Evolutionary conservation across 192 early-diverging fungal species (phyloP).

Genomic region (Phycomyces blakesleeanus): DNA sequence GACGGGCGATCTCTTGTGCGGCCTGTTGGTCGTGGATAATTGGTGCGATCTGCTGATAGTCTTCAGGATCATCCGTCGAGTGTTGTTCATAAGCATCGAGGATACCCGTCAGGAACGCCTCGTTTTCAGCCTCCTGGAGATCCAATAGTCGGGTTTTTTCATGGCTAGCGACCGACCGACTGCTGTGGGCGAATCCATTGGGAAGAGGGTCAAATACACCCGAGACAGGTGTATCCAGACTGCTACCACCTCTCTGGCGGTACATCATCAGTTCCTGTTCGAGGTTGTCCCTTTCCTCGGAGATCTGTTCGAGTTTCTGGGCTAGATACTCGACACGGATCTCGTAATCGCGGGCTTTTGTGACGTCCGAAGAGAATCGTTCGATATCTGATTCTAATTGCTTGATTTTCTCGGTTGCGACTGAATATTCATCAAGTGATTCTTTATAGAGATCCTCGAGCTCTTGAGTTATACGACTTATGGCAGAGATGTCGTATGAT

Average conservation of each 20-base stretch:
- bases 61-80: neutral
- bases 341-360: slow-evolving; percentile 28
- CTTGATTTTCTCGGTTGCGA: slow-evolving; percentile 4
- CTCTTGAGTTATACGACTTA: slow-evolving; percentile 12
- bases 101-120: slow-evolving; percentile 14
- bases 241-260: neutral
- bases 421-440: slow-evolving; percentile 3
- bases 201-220: neutral
- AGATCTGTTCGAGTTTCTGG: slow-evolving; percentile 28
- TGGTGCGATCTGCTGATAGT: neutral
- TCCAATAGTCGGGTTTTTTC: neutral
- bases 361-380: slow-evolving; percentile 9
- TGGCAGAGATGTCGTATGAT: neutral
- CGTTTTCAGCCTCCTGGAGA: slow-evolving; percentile 1
- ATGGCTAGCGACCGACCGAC: neutral
- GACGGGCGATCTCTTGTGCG: slow-evolving; percentile 6
- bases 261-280: slow-evolving; percentile 18
- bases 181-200: neutral
- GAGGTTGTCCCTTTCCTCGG: slow-evolving; percentile 20
- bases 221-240: slow-evolving; percentile 8
- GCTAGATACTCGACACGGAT: slow-evolving; percentile 30
- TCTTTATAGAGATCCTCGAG: slow-evolving; percentile 5
- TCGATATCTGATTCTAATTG: slow-evolving; percentile 23
- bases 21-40: neutral
- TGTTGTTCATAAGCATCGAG: slow-evolving; percentile 22